Conservation (phyloP, 2,329 filamentous ascomycete genomes). For the Epichloe coenophiala region DNA sequence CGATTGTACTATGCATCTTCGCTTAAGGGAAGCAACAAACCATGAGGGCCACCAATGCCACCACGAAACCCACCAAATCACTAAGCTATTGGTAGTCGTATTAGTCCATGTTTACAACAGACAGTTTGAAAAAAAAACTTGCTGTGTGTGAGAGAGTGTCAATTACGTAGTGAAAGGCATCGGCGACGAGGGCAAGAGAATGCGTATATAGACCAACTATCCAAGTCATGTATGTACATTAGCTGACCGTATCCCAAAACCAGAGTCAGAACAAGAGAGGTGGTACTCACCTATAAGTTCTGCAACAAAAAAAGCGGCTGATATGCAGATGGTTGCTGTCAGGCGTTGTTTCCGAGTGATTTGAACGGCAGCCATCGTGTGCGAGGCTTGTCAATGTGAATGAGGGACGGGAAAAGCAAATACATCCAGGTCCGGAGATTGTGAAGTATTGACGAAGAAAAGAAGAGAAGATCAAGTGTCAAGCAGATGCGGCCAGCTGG, state of each 20-base stretch:
- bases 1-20: not conserved
- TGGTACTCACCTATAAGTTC: constrained; percentile 31
- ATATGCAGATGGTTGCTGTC: constrained; percentile 33
- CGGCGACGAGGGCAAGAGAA: constrained; percentile 59
- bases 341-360: constrained; percentile 30
- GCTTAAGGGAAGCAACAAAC: constrained; percentile 24
- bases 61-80: constrained; percentile 55
- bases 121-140: not conserved
- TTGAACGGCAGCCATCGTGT: constrained; percentile 10
- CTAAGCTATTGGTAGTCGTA: constrained; percentile 37
- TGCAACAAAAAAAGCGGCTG: constrained; percentile 38
- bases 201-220: constrained; percentile 54
- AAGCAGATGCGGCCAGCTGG: not conserved
- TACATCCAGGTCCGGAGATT: not conserved
- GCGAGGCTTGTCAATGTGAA: not conserved
- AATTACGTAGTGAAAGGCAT: constrained; percentile 63
- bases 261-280: not conserved
- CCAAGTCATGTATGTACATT: not conserved
- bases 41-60: constrained; percentile 50
- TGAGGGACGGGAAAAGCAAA: not conserved
- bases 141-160: not conserved
- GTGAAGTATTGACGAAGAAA: not conserved
- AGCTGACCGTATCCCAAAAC: not conserved
- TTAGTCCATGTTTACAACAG: too few species aligned
- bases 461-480: not conserved